phyloP scores from a whole-genome alignment of 2,329 filamentous ascomycete species.

The Uncinocarpus reesii region DNA sequence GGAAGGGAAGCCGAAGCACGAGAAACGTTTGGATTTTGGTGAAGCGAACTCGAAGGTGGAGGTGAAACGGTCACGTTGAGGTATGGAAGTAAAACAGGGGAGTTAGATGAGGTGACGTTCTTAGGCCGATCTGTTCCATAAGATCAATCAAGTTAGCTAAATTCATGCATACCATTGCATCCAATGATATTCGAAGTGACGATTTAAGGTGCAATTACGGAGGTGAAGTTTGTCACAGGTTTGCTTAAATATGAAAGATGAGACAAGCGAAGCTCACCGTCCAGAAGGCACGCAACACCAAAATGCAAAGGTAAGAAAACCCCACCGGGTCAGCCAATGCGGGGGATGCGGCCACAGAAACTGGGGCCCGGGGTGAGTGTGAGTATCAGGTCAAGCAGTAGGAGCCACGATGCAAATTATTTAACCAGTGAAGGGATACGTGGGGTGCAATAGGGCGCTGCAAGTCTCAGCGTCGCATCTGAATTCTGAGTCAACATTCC shows the following conservation, averaged over 20 bases:
- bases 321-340: neutral
- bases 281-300: neutral
- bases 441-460: slow-evolving; percentile 2
- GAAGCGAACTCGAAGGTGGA: slow-evolving; percentile 1
- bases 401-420: neutral
- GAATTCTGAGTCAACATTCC: no score
- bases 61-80: slow-evolving; percentile 5
- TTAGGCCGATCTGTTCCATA: slow-evolving; percentile 9
- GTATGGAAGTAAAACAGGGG: neutral
- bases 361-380: neutral
- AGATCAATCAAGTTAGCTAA: slow-evolving; percentile 5
- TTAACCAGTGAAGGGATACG: no score
- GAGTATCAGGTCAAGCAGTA: neutral
- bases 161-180: slow-evolving; percentile 5
- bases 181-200: neutral
- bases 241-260: slow-evolving; percentile 1
- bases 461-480: slow-evolving; percentile 3
- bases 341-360: neutral
- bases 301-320: neutral
- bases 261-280: slow-evolving; percentile 5
- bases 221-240: neutral
- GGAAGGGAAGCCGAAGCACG: neutral
- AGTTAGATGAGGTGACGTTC: neutral
- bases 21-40: slow-evolving; percentile 4
- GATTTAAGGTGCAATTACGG: neutral